Percentiles rank a stretch among this genome's conserved stretches.
phyloP scores from a whole-genome alignment of 2,329 filamentous ascomycete genomes.

The Trichoderma guizhouense region DNA sequence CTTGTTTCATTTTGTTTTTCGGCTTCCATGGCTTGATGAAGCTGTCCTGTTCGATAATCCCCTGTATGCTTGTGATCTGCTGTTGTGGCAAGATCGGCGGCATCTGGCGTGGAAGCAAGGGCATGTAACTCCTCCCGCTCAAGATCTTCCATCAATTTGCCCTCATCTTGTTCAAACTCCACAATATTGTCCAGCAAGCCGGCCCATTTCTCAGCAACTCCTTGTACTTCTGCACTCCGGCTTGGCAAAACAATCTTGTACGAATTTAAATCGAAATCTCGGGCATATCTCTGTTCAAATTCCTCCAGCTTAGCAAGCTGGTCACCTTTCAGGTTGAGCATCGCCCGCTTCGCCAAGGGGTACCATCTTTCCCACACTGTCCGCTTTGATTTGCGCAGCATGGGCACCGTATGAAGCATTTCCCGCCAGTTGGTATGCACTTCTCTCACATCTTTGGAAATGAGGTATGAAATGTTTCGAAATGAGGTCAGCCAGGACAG shows the following conservation, averaged over 20 bases:
- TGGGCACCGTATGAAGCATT: conserved; percentile 24
- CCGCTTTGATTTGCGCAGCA: conserved; percentile 25
- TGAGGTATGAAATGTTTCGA: conserved; percentile 19
- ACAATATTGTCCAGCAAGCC: conserved; percentile 23
- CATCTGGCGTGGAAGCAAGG: no score
- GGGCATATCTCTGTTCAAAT: neutral
- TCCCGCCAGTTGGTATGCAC: conserved; percentile 23
- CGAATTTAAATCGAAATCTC: conserved; percentile 10
- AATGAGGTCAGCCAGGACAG: conserved; percentile 12
- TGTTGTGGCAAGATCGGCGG: neutral
- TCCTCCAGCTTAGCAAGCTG: conserved; percentile 65
- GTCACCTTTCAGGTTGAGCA: conserved; percentile 66
- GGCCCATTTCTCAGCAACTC: conserved; percentile 22
- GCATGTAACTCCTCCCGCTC: neutral
- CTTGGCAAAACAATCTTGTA: conserved; percentile 23
- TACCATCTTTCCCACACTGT: conserved; percentile 1
- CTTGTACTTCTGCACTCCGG: conserved; percentile 17
- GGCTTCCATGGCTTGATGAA: neutral
- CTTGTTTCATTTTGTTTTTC: neutral
- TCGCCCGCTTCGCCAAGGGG: conserved; percentile 59
- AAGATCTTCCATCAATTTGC: conserved; percentile 15
- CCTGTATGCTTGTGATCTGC: no score
- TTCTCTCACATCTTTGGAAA: conserved; percentile 7
- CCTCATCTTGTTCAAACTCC: conserved; percentile 9
- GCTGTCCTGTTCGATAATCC: neutral